Evolutionary conservation across 169 alveolate species (phyloP).

Genomic region (Plasmodium adleri): DNA sequence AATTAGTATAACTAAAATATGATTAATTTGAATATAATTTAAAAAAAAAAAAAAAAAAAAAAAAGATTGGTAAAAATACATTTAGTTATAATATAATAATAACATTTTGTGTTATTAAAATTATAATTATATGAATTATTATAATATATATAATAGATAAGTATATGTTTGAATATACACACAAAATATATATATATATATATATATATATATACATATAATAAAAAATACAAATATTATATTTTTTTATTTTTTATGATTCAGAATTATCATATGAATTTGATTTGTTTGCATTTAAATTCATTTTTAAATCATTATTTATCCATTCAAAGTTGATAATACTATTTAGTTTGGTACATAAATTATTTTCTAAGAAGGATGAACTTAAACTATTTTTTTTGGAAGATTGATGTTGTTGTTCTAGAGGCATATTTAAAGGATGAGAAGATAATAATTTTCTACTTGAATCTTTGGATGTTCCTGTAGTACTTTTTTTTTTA

Average conservation of each 20-base stretch:
- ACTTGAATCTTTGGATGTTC: conserved; percentile 8
- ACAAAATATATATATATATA: not conserved
- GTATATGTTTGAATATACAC: not conserved
- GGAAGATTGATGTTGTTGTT: conserved; percentile 2
- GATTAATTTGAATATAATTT: too few relatives aligned
- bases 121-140: too few relatives aligned
- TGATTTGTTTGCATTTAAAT: conserved; percentile 21
- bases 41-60: too few relatives aligned
- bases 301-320: conserved; percentile 12
- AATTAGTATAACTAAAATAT: too few relatives aligned
- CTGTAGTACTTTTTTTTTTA: not conserved
- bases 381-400: conserved; percentile 18
- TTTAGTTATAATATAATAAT: too few relatives aligned
- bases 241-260: not conserved
- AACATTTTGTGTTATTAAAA: too few relatives aligned
- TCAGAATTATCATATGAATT: conserved; percentile 12
- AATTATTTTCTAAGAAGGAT: conserved; percentile 38
- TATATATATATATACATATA: not conserved
- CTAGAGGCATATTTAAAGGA: not conserved
- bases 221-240: not conserved
- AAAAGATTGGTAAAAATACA: too few relatives aligned
- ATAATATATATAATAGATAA: too few relatives aligned
- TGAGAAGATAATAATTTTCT: conserved; percentile 5
- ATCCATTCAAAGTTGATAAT: conserved; percentile 57
- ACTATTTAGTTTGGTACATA: conserved; percentile 49